A percentile compares a stretch with the other conserved stretches of the same genome.
Conservation (phyloP, 2,329 filamentous ascomycete species). For the Trichoderma harzianum region DNA sequence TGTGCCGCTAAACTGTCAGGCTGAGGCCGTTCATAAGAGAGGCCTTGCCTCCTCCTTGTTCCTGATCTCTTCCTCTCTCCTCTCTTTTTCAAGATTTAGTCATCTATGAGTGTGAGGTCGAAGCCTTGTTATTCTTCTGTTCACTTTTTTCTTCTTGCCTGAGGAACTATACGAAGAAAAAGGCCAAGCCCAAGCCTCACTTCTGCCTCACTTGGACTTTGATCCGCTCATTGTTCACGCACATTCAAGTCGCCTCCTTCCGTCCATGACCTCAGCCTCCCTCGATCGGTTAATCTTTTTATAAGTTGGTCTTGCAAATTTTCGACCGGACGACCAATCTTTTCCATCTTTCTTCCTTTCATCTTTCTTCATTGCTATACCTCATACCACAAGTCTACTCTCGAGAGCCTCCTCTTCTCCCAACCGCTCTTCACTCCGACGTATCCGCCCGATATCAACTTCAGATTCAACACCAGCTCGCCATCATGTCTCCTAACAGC, state of each 20-base stretch:
- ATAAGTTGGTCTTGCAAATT: not conserved
- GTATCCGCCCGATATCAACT: not conserved
- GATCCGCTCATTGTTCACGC: not conserved
- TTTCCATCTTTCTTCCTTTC: not conserved
- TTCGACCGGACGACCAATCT: not conserved
- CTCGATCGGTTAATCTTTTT: not conserved
- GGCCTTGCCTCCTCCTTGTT: conserved; percentile 2
- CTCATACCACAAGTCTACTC: not conserved
- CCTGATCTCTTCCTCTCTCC: not conserved
- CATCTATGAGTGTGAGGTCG: not conserved
- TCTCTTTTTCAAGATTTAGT: not conserved
- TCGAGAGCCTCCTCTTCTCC: not conserved
- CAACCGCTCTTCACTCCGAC: not conserved
- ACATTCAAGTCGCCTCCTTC: not conserved
- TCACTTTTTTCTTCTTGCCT: not conserved
- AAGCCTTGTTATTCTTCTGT: not conserved
- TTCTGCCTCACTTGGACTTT: not conserved
- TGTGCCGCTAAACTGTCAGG: not conserved
- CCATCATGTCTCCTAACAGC: conserved; percentile 50
- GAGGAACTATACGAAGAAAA: not conserved
- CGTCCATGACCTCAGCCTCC: not conserved
- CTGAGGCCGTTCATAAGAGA: conserved; percentile 12
- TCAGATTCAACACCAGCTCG: not conserved
- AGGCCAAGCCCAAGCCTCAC: not conserved
- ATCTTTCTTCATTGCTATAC: not conserved